Evolutionary conservation across 352 stramenopile species (phyloP).

Genomic region (Phytophthora meadii): DNA sequence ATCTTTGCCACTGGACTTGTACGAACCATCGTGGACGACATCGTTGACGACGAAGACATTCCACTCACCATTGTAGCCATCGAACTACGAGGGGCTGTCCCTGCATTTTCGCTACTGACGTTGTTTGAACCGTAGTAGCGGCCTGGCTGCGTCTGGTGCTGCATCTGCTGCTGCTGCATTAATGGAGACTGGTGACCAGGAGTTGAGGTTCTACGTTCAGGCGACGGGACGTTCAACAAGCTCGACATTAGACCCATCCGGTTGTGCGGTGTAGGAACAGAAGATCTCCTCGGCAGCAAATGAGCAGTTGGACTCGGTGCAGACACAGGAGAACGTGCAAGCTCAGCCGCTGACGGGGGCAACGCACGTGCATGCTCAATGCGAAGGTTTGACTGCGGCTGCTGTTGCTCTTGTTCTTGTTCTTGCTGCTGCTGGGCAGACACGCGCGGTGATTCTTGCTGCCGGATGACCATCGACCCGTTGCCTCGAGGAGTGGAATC

Average conservation of each 20-base stretch:
- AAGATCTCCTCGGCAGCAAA: conserved; percentile 52
- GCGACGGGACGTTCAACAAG: conserved; percentile 75
- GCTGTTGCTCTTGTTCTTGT: conserved; percentile 16
- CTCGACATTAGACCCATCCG: conserved; percentile 84
- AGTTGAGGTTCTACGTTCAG: conserved; percentile 53
- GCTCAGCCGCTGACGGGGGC: conserved; percentile 30
- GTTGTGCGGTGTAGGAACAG: conserved; percentile 35
- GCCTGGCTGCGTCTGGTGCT: conserved; percentile 39
- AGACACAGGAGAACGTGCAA: conserved; percentile 33
- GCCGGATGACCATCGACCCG: conserved; percentile 46
- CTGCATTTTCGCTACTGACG: conserved; percentile 24
- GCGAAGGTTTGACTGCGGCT: conserved; percentile 35
- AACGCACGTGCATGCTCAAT: conserved; percentile 32
- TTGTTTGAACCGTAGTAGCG: conserved; percentile 46
- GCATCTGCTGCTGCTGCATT: conserved; percentile 41
- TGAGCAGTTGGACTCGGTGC: conserved; percentile 65
- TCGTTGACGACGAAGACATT: conserved; percentile 40
- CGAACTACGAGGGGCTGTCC: conserved; percentile 21
- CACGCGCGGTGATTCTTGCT: conserved; percentile 44
- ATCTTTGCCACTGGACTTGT: conserved; percentile 33
- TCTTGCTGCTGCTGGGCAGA: conserved; percentile 27
- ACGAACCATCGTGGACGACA: conserved; percentile 30
- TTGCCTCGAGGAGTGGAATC: conserved; percentile 45
- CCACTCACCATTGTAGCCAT: conserved; percentile 39
- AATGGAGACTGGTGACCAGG: conserved; percentile 52